A percentile compares a stretch with the other conserved stretches of the same genome.
phyloP scores from a whole-genome alignment of 2,329 filamentous ascomycete species.

The Xylariaceae sp. region DNA sequence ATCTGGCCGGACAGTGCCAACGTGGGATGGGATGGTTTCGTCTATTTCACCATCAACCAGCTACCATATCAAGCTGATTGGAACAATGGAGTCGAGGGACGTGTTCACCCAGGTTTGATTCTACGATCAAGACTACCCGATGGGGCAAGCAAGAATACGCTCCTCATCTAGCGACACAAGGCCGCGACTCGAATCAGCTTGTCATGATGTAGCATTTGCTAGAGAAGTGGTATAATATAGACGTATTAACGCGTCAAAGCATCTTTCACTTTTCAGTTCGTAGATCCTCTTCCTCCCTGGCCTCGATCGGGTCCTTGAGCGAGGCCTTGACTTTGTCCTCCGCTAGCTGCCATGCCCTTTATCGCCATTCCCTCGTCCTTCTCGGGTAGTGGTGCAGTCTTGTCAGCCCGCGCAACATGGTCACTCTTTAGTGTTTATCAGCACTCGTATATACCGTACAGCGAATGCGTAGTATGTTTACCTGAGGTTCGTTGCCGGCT shows the following conservation, averaged over 20 bases:
- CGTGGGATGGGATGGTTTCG: constrained; percentile 37
- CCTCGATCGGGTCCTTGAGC: constrained; percentile 35
- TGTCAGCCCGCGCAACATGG: constrained; percentile 43
- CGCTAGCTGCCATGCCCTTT: constrained; percentile 36
- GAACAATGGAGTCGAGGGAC: constrained; percentile 40
- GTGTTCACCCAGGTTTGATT: constrained; percentile 39
- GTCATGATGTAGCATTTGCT: no score
- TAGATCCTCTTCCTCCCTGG: constrained; percentile 30
- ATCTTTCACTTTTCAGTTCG: no score
- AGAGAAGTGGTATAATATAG: no score
- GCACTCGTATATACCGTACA: neutral
- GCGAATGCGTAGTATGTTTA: no score
- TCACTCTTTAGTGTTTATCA: constrained; percentile 9
- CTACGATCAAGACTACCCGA: constrained; percentile 37
- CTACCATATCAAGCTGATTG: constrained; percentile 42
- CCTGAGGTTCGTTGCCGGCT: constrained; percentile 30
- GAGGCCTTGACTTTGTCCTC: constrained; percentile 39
- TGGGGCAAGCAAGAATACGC: constrained; percentile 33
- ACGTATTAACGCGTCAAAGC: no score
- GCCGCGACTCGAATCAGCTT: neutral
- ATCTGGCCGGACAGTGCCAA: constrained; percentile 39
- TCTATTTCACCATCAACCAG: constrained; percentile 47
- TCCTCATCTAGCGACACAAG: constrained; percentile 8
- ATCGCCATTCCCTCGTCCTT: constrained; percentile 40
- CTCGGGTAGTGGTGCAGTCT: constrained; percentile 45